A percentile compares a stretch with the other conserved stretches of the same genome.
Evolutionary conservation across 352 stramenopile species (phyloP).

Genomic region (Phytophthora pini): DNA sequence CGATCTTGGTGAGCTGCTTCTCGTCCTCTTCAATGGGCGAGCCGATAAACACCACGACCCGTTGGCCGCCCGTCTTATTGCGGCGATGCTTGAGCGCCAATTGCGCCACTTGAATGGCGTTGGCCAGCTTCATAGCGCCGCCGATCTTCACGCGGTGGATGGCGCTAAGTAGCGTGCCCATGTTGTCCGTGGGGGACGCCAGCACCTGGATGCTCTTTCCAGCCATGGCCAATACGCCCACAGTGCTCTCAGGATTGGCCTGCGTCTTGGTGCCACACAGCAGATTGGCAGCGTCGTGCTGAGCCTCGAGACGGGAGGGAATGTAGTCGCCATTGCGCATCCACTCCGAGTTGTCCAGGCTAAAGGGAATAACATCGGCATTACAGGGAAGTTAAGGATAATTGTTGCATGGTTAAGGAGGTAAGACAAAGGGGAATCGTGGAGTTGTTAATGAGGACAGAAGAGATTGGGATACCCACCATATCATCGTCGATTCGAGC

Average conservation of each 20-base stretch:
- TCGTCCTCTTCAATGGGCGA: constrained; percentile 93
- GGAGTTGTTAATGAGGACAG: neutral
- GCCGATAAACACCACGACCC: constrained; percentile 98
- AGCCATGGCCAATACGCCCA: constrained; percentile 97
- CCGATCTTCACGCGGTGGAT: constrained; percentile 93
- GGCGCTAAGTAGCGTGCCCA: constrained; percentile 96
- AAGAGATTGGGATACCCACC: constrained; percentile 43
- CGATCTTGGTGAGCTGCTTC: constrained; percentile 94
- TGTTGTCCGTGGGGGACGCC: constrained; percentile 97
- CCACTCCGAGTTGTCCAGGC: constrained; percentile 97
- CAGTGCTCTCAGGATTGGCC: constrained; percentile 98
- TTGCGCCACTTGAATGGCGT: constrained; percentile 96
- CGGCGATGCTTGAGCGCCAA: constrained; percentile 98
- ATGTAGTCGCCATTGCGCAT: constrained; percentile 99
- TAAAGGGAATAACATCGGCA: constrained; percentile 28
- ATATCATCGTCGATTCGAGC: constrained; percentile 91
- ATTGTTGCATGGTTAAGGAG: neutral
- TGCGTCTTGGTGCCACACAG: constrained; percentile 98
- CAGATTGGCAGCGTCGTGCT: constrained; percentile 98
- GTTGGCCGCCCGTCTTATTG: constrained; percentile 96
- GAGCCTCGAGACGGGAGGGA: constrained; percentile 97
- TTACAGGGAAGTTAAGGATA: constrained; percentile 4
- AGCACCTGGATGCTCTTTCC: constrained; percentile 94
- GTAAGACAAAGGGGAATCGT: constrained; percentile 3
- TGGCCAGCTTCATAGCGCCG: constrained; percentile 94